Base-by-base conservation (phyloP, 225 moss, liverwort and hornwort genomes). In the Physcomitrellopsis africana region DNA sequence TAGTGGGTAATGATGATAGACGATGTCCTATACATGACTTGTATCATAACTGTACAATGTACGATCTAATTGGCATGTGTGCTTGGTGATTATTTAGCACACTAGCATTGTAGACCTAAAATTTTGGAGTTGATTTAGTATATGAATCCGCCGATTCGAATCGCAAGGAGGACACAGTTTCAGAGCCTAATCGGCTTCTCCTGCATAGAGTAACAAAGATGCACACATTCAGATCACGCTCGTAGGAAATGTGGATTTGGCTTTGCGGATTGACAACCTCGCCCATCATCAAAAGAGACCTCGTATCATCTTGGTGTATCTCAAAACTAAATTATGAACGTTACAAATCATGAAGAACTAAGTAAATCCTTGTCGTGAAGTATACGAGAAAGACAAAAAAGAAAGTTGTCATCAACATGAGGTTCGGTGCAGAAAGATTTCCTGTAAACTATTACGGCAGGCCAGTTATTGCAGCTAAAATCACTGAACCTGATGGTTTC, bases 111-210 rank as follows among this genome's bases (percentile, higher is more conserved):
- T 51, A 63, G 26, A 41, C 8, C 73, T 64, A 56, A 60, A 51
- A 73, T 49, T 64, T 70, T 3, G 56, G 53, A 2, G 67, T 47
- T 58, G 64, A 67, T 67, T 73, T 62, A 7, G 72, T 55, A 11
- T 72, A 75, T 17, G 72, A 43, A 13, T 80, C 64, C 68, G 77
- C 72, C n/a, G 82, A 75, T 68, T 75, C 77, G 71, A 71, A 60
- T 64, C 44, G 52, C 52, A 78, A 20, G 46, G 80, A 65, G 46
- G 81, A 72, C 11, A 66, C 14, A 13, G 16, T 65, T 8, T 75
- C 78, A 32, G 78, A 42, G 49, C 86, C 68, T 51, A 81, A 23
- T 24, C 81, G 69, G 59, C 78, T 78, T 51, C 73, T 79, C 74
- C 86, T 86, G 86, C 71, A 64, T 46, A 63, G 3, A 9, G 69